Conservation (phyloP, 2,329 filamentous ascomycete genomes). For the Myriangium duriaei region DNA sequence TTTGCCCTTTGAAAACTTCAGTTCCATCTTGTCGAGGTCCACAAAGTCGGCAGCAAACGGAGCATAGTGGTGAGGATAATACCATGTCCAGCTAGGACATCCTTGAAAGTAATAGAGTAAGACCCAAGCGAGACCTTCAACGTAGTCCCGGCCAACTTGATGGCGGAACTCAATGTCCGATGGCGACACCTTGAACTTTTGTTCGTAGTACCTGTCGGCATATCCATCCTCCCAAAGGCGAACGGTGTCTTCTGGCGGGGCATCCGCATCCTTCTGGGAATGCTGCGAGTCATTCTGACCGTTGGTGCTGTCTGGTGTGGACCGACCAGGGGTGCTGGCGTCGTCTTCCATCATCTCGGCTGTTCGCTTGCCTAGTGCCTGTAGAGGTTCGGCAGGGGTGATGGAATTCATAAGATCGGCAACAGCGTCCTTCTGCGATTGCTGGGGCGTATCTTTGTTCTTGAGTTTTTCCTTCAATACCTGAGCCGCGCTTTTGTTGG, state of each 20-base stretch:
- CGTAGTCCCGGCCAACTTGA: conserved; percentile 80
- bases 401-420: conserved; percentile 12
- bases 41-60: conserved; percentile 94
- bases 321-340: conserved; percentile 44
- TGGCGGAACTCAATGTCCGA: conserved; percentile 76
- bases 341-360: conserved; percentile 54
- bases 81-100: conserved; percentile 98
- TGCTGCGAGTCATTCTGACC: conserved; percentile 1
- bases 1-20: conserved; percentile 70
- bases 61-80: conserved; percentile 96
- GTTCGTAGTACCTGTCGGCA: conserved; percentile 88
- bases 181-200: conserved; percentile 80
- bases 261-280: conserved; percentile 41
- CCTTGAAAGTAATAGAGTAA: conserved; percentile 96
- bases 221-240: conserved; percentile 93
- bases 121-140: conserved; percentile 91
- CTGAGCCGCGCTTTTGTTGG: conserved; percentile 91
- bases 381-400: conserved; percentile 25
- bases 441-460: conserved; percentile 20
- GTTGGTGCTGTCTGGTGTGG: conserved; percentile 37
- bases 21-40: conserved; percentile 63
- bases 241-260: conserved; percentile 65
- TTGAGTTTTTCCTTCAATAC: conserved; percentile 66
- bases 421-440: conserved; percentile 16
- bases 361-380: conserved; percentile 63